Conservation (phyloP, 257 asterid genomes). For the Solanum chilense region DNA sequence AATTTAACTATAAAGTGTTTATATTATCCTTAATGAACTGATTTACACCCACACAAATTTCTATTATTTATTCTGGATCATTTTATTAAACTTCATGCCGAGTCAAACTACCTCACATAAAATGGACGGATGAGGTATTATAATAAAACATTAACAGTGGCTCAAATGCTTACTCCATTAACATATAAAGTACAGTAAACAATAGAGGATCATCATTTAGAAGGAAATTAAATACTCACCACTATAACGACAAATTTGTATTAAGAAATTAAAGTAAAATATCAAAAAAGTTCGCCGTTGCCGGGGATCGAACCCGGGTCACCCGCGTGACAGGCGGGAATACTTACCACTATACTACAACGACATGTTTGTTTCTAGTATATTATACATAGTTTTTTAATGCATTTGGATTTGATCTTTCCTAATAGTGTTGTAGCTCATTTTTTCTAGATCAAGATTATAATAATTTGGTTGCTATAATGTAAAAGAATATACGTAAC, state of each 20-base stretch:
- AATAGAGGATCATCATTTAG: neutral
- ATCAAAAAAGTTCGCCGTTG: conserved; percentile 37
- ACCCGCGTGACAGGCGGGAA: conserved; percentile 97
- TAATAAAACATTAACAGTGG: neutral
- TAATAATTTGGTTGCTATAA: neutral
- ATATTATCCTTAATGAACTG: too few species aligned
- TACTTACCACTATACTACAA: too few species aligned
- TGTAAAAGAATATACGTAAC: neutral
- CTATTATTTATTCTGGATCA: too few species aligned
- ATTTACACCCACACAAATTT: too few species aligned
- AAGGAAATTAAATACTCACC: neutral
- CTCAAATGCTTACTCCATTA: neutral
- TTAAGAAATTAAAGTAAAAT: too few species aligned
- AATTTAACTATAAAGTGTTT: too few species aligned
- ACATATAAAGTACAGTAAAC: neutral
- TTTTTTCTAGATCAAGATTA: neutral
- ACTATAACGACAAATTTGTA: too few species aligned
- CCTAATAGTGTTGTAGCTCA: neutral
- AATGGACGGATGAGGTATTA: too few species aligned
- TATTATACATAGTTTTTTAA: rapidly evolving
- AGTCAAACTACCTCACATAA: too few species aligned
- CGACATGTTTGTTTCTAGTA: neutral
- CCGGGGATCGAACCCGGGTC: conserved; percentile 99
- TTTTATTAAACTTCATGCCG: too few species aligned
- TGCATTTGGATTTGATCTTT: neutral